Base-by-base conservation (phyloP, 208 protist genomes). In the Acanthamoeba divionensis region DNA sequence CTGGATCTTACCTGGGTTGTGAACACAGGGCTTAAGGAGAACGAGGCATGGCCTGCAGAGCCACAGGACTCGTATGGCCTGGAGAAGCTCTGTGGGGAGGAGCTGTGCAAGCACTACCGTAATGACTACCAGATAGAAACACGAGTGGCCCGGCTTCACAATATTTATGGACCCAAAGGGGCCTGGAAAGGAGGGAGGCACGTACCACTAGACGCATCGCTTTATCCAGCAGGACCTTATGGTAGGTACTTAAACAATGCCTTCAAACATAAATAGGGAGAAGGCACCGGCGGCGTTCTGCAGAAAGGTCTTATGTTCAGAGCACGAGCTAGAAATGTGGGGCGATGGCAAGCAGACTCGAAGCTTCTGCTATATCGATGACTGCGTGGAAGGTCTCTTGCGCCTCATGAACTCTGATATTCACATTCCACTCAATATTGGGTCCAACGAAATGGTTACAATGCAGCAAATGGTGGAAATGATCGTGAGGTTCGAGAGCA, bases 321-420 rank as follows among this genome's bases (percentile, higher is more conserved):
- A 65, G 31, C 60, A 80, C 24, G 48, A 36, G 9, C 67, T 95
- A 54, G 96, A 97, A 82, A 96, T 98, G 10, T 98, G 98, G 83
- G 97, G 97, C 55, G 93, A 94, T 45, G 97, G 97, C 9, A 90
- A 95, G 63, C 96, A 98, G 75, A 98, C 97, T 4, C 94, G 97
- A 55, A 96, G 93, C 55, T 98, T 98, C 92, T 96, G 96, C 89
- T 97, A 96, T 90, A 92, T 96, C 26, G 91, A 93, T 65, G 96
- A 97, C 54, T 90, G 95, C 10, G 90, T 97, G 0, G 87, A 91
- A 15, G 87, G 87, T n/a, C 67, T 79, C 38, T 65, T 75, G 57
- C 36, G 77, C 44, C 45, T 91, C 10, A 66, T 88, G 57, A 91
- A 69, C n/a, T 29, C 63, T 6, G 57, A 65, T 71, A 95, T 92